These are phyloP conservation scores for Geosmithia morbida DNA, from an alignment of 2,329 filamentous ascomycete species.

Conservation along the genomic window DNA sequence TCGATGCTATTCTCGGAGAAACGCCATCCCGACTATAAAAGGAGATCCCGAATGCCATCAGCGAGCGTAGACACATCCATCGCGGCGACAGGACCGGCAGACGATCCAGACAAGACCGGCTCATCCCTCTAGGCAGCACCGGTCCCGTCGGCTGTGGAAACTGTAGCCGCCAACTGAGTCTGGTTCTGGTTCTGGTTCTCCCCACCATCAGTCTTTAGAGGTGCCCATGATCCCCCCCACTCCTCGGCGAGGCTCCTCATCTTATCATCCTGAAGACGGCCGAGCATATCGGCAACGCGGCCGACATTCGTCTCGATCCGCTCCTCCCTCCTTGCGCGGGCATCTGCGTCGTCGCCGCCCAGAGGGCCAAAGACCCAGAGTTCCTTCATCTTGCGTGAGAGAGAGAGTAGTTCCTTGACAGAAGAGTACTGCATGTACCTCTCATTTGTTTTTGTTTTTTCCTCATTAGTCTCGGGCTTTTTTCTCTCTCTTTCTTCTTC, in stretches of 20 bases:
- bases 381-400: conserved; percentile 29
- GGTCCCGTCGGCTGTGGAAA: neutral
- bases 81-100: too few species aligned
- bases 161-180: neutral
- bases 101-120: too few species aligned
- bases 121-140: neutral
- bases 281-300: conserved; percentile 17
- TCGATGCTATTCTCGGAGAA: too few species aligned
- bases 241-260: conserved; percentile 19
- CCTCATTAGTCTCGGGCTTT: neutral
- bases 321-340: conserved; percentile 17
- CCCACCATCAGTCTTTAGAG: neutral
- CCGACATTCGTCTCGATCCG: conserved; percentile 20
- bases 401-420: conserved; percentile 27
- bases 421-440: conserved; percentile 24
- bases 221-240: conserved; percentile 21
- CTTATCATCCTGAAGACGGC: conserved; percentile 15
- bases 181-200: neutral
- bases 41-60: too few species aligned
- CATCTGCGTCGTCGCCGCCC: conserved; percentile 19
- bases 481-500: neutral
- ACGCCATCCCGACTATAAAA: too few species aligned
- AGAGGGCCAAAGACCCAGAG: conserved; percentile 29
- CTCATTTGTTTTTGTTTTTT: too few species aligned
- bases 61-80: too few species aligned